Conservation (phyloP, 257 asterid genomes). For the Jaltomata sinuosa region DNA sequence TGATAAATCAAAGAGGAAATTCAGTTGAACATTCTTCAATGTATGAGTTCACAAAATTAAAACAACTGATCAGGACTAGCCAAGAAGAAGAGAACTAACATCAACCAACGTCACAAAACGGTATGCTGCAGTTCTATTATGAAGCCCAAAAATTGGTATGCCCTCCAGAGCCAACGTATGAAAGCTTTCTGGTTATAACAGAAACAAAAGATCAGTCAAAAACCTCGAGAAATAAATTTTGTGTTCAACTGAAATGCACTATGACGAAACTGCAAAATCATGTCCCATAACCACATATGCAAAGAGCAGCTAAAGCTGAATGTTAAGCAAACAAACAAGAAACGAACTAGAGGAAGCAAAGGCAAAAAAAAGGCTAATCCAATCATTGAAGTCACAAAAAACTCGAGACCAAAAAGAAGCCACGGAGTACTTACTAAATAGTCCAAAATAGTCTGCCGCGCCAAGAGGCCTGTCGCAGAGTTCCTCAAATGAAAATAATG, state of each 20-base stretch:
- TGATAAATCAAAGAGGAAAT: neutral
- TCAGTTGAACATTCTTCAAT: neutral
- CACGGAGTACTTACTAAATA: constrained; percentile 45
- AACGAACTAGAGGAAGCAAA: too few relatives aligned
- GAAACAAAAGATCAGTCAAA: neutral
- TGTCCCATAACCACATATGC: too few relatives aligned
- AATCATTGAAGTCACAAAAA: neutral
- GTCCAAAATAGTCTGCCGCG: constrained; percentile 94
- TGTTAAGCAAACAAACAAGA: too few relatives aligned
- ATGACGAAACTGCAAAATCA: too few relatives aligned
- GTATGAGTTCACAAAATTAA: too few relatives aligned
- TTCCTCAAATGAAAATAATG: constrained; percentile 77
- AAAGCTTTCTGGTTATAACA: constrained; percentile 48
- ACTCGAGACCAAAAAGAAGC: neutral
- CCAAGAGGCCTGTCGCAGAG: constrained; percentile 94
- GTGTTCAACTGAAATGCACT: too few relatives aligned
- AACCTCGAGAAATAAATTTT: neutral
- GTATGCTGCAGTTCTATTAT: constrained; percentile 79
- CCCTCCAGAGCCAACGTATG: constrained; percentile 93
- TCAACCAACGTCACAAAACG: constrained; percentile 94
- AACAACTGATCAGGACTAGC: neutral
- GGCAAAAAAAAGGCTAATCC: neutral
- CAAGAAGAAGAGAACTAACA: constrained; percentile 44
- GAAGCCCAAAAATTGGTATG: constrained; percentile 69
- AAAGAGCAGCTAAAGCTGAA: too few relatives aligned